phyloP scores from a whole-genome alignment of 495 filamentous ascomycete genomes.

The Aspergillus baeticus region DNA sequence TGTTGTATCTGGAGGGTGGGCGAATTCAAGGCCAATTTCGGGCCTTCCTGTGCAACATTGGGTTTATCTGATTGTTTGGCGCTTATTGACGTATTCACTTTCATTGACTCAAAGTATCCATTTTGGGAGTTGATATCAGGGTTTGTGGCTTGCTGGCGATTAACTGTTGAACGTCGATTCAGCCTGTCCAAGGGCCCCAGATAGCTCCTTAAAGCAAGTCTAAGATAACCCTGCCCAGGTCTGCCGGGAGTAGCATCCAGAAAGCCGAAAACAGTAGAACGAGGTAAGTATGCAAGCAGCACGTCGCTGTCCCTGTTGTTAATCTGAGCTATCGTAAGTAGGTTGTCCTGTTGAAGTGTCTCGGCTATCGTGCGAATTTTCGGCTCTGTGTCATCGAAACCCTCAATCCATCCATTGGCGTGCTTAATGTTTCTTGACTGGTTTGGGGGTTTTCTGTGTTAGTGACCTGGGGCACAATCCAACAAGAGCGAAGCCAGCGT shows the following conservation, averaged over 20 bases:
- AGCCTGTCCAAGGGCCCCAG: conserved; percentile 9
- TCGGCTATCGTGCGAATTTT: conserved; percentile 27
- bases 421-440: conserved; percentile 1
- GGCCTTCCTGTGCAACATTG: background rate
- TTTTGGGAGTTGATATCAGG: background rate
- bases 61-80: background rate
- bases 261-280: conserved; percentile 23
- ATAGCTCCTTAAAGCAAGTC: conserved; percentile 21
- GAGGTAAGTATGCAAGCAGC: conserved; percentile 30
- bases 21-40: background rate
- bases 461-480: conserved; percentile 1
- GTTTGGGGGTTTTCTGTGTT: background rate
- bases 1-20: background rate
- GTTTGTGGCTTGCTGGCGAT: background rate
- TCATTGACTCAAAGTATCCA: background rate
- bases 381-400: conserved; percentile 33
- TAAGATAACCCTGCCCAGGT: conserved; percentile 17
- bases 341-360: conserved; percentile 22
- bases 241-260: conserved; percentile 1
- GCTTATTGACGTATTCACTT: background rate
- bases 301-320: conserved; percentile 4
- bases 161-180: background rate
- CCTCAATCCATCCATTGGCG: conserved; percentile 37
- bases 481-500: background rate
- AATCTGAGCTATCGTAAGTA: conserved; percentile 28